Evolutionary conservation across 139 green algal genomes (phyloP).

Genomic region (Edaphochlamys debaryana): DNA sequence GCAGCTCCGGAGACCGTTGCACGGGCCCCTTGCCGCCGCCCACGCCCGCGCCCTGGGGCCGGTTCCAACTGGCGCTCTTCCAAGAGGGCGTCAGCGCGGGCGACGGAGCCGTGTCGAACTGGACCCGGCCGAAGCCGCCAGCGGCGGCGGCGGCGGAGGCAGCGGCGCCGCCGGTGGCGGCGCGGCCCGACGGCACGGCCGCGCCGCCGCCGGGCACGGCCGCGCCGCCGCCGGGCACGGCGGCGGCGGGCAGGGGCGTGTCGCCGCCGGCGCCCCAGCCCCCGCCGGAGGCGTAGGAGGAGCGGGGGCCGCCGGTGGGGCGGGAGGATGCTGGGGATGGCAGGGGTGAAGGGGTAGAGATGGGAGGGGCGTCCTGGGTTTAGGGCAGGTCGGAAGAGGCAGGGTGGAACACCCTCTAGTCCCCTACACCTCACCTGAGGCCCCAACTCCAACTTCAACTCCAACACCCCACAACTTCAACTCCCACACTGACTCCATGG

Average conservation of each 20-base stretch:
- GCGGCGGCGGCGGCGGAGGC: not conserved
- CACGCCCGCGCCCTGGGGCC: not conserved
- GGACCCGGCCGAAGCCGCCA: constrained; percentile 57
- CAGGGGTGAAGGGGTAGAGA: not conserved
- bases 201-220: constrained; percentile 20
- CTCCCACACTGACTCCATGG: too few species aligned
- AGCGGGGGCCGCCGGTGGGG: constrained; percentile 11
- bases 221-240: constrained; percentile 46
- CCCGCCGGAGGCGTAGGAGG: constrained; percentile 25
- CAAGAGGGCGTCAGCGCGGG: constrained; percentile 79
- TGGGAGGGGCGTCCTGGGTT: not conserved
- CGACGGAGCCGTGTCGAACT: constrained; percentile 74
- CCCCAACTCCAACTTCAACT: too few species aligned
- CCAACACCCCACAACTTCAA: too few species aligned
- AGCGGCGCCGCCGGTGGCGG: constrained; percentile 21
- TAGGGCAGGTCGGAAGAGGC: too few species aligned
- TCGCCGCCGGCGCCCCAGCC: constrained; percentile 34
- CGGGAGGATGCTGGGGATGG: not conserved
- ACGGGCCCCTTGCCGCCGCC: constrained; percentile 20
- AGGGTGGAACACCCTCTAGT: too few species aligned
- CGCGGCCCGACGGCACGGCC: not conserved
- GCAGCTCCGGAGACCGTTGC: constrained; percentile 70
- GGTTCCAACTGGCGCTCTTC: constrained; percentile 72
- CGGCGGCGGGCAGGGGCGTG: constrained; percentile 53
- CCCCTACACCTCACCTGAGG: too few species aligned